Percentiles rank a stretch among this genome's conserved stretches.
Evolutionary conservation across 2,329 filamentous ascomycete species (phyloP).

Genomic region (Aureobasidium sp.): DNA sequence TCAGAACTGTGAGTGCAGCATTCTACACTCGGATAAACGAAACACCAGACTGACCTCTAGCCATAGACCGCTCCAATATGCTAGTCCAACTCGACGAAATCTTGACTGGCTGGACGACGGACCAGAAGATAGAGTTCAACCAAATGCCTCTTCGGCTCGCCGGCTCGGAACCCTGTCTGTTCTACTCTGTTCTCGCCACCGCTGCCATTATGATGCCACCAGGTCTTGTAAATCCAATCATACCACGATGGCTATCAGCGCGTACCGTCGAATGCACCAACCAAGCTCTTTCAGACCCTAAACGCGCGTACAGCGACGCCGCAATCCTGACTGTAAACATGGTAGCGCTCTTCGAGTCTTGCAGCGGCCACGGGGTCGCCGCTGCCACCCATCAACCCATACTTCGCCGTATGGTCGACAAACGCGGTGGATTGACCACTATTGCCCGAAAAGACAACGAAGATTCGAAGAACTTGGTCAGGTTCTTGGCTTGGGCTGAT

Average conservation of each 20-base stretch:
- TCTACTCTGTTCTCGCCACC: slow-evolving; percentile 2
- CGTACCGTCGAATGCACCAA: not conserved
- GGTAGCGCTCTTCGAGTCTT: slow-evolving; percentile 1
- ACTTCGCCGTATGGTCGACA: not conserved
- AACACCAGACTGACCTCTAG: not conserved
- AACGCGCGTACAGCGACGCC: slow-evolving; percentile 1
- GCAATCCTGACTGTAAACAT: not conserved
- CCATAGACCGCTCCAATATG: slow-evolving; percentile 4
- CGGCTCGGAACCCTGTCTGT: not conserved
- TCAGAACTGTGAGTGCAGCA: not conserved
- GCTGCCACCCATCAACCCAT: not conserved
- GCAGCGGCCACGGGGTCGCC: not conserved
- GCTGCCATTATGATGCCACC: slow-evolving; percentile 4
- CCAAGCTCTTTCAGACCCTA: not conserved
- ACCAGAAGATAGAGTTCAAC: slow-evolving; percentile 1
- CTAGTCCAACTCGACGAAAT: slow-evolving; percentile 5
- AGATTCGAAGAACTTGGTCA: not conserved
- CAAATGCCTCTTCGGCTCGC: not conserved
- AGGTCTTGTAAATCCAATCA: not conserved
- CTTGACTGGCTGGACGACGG: not conserved
- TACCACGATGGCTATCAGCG: not conserved
- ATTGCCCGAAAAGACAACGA: not conserved
- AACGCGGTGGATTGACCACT: not conserved
- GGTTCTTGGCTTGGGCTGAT: slow-evolving; percentile 3
- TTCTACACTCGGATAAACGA: not conserved